Evolutionary conservation across 2,329 filamentous ascomycete genomes (phyloP), one percentile per base, ranked within the genome.

Genomic region (Huntiella moniliformis): DNA sequence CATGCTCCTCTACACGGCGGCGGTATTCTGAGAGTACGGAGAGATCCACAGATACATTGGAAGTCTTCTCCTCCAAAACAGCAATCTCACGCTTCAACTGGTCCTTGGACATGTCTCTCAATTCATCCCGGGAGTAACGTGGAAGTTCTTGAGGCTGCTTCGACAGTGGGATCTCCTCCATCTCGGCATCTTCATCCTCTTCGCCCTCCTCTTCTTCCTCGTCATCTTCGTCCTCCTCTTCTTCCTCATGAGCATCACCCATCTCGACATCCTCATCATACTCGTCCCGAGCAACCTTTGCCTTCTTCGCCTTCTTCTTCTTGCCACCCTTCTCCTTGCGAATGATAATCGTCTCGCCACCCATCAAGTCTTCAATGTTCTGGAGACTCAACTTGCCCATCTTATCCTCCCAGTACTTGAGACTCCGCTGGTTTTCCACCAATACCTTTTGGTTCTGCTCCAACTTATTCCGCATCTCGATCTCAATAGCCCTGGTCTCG

Each of bases 381-480:
- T 95, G 86, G 34, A 96, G 66, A 3, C 71, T 64, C 18, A 98
- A 73, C 65, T 94, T 96, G 44, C 71, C 70, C 6, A 93, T 67
- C 65, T 96, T 95, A 50, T 94, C 84, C 46, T 86, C 68, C 86
- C 87, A 96, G 64, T 94, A 84, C 34, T 70, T 72, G 36, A 82
- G 71, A 50, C 82, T 77, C 62, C 83, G 87, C 59, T 92, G 78
- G 61, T 92, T 94, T 57, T 96, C 88, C 0, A 66, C 62, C 11
- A 96, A 71, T 7, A 79, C 74, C 63, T 98, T 98, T 53, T 94
- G 82, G 59, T 88, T 91, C 58, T 96, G 88, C 57, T 96, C 91
- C 1, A 98, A 77, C 64, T 93, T 93, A 63, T 96, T 96, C 52
- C 83, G 82, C 86, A 96, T 95, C 62, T 98, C 91, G 51, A 98